Conservation (phyloP, 345 rosid genomes). For the Melastoma malabathricum region DNA sequence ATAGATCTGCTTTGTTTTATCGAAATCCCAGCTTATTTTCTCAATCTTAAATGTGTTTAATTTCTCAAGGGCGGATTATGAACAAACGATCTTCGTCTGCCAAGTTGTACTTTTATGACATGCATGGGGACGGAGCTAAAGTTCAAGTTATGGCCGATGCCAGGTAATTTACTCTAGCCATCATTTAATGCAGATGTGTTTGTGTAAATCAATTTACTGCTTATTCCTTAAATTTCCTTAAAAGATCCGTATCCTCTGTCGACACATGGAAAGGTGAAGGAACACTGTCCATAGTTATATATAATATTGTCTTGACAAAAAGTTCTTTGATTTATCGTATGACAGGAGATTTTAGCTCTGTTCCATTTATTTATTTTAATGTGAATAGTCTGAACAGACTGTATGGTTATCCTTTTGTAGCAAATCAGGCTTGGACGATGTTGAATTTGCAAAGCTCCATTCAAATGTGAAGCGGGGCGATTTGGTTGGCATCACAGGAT, state of each 20-base stretch:
- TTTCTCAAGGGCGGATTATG: slow-evolving; percentile 69
- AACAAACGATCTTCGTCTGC: slow-evolving; percentile 78
- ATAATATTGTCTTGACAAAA: too few relatives aligned
- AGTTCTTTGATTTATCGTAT: too few relatives aligned
- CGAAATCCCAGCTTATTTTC: neutral
- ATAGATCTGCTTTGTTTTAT: neutral
- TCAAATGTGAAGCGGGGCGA: slow-evolving; percentile 79
- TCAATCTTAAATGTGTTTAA: slow-evolving; percentile 3
- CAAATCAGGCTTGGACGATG: slow-evolving; percentile 57
- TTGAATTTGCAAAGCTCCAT: slow-evolving; percentile 60
- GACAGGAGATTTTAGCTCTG: too few relatives aligned
- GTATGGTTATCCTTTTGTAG: slow-evolving; percentile 21
- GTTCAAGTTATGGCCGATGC: slow-evolving; percentile 97
- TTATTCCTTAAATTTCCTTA: neutral
- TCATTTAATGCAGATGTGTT: neutral
- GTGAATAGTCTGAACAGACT: neutral
- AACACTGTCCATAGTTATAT: too few relatives aligned
- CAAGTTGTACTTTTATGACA: slow-evolving; percentile 82
- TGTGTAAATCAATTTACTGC: neutral
- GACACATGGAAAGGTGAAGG: too few relatives aligned
- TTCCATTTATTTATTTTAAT: too few relatives aligned
- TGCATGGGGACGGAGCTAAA: slow-evolving; percentile 58
- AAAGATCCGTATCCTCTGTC: too few relatives aligned
- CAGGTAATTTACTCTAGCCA: slow-evolving; percentile 27
- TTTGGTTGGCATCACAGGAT: slow-evolving; percentile 82